Percentiles rank a stretch among this genome's conserved stretches.
These are phyloP conservation scores for Leptomonas pyrrhocoris DNA, from an alignment of 208 protist species.

Conservation along the genomic window DNA sequence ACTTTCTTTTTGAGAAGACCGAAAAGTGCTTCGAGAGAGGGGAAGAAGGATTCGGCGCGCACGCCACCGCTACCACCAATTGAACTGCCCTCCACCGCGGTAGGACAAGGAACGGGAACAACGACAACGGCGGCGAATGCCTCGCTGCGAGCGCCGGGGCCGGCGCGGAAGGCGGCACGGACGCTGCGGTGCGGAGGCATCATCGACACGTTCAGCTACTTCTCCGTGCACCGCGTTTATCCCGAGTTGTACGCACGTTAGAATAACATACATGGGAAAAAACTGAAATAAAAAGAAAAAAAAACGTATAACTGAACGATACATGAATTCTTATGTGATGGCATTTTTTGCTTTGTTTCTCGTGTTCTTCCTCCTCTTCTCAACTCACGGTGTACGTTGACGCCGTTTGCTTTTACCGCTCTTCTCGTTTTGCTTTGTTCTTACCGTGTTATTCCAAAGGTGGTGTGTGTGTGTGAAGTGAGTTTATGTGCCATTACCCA, in stretches of 20 bases:
- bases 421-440: too few species aligned
- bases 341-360: background rate
- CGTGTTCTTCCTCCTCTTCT: background rate
- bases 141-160: background rate
- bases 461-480: background rate
- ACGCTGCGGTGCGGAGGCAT: constrained; percentile 30
- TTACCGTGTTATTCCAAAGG: too few species aligned
- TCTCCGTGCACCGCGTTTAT: constrained; percentile 45
- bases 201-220: constrained; percentile 59
- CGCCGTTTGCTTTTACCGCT: too few species aligned
- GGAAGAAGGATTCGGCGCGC: too few species aligned
- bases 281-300: too few species aligned
- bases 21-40: background rate
- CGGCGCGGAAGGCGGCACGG: background rate
- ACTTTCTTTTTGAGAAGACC: background rate
- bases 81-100: too few species aligned
- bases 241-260: constrained; percentile 34
- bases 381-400: too few species aligned
- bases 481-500: background rate
- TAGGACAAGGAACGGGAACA: background rate
- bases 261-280: too few species aligned
- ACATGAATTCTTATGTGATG: background rate
- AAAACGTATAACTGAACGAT: too few species aligned
- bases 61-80: too few species aligned
- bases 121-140: background rate